A percentile compares a stretch with the other conserved stretches of the same genome.
These are phyloP conservation scores for Penicillium lividum DNA, from an alignment of 495 filamentous ascomycete genomes.

Conservation along the genomic window DNA sequence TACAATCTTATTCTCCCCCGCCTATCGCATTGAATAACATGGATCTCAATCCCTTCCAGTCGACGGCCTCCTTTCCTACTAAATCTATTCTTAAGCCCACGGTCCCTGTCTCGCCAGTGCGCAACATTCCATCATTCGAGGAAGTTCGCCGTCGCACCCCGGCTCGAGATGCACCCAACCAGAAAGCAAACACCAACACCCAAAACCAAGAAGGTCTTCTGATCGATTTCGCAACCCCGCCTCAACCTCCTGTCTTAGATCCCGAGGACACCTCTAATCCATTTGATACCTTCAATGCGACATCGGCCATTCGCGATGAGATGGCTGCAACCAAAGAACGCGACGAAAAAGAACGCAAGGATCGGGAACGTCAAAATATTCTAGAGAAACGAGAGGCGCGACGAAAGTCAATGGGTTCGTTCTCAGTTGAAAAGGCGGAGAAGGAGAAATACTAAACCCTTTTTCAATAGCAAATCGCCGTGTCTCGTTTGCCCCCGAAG, in stretches of 20 bases:
- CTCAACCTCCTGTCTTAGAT: conserved; percentile 27
- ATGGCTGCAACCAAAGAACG: conserved; percentile 72
- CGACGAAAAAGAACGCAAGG: conserved; percentile 67
- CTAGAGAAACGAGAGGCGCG: conserved; percentile 78
- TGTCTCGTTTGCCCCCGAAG: conserved; percentile 96
- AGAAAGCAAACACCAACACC: conserved; percentile 17
- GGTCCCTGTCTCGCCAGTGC: conserved; percentile 64
- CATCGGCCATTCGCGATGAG: conserved; percentile 59
- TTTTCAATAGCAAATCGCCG: conserved; percentile 69
- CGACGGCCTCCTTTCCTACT: conserved; percentile 55
- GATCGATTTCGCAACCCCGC: conserved; percentile 51
- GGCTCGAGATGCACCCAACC: conserved; percentile 30
- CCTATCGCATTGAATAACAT: conserved; percentile 6
- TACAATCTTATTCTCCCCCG: conserved; percentile 11
- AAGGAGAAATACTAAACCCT: background rate
- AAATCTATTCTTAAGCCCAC: conserved; percentile 89
- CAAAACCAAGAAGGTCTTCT: conserved; percentile 39
- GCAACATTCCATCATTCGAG: conserved; percentile 55
- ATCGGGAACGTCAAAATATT: conserved; percentile 66
- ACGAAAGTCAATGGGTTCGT: conserved; percentile 75
- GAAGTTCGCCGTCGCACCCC: conserved; percentile 47
- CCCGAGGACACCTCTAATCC: conserved; percentile 53
- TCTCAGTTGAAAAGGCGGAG: background rate
- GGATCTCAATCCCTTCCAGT: conserved; percentile 35
- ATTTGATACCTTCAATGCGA: conserved; percentile 58